Evolutionary conservation across 2,329 filamentous ascomycete species (phyloP), one percentile per base, ranked within the genome.

Genomic region (Nothomitra cinnamomea): DNA sequence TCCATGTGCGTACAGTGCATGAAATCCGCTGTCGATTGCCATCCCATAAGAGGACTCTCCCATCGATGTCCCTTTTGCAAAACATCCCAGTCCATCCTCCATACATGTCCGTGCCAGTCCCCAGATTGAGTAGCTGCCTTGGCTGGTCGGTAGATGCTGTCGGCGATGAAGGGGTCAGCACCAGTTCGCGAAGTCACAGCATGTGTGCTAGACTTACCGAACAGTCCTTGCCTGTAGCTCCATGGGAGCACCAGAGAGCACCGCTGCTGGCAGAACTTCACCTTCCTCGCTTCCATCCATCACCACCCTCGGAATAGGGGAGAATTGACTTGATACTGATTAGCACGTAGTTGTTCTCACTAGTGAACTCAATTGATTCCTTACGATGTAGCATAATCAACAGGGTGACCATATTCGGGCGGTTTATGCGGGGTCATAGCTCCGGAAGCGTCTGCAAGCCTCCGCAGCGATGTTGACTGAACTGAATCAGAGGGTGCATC

Each of bases 11-110:
- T 94, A 64, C 88, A 90, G 69, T 98, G 89, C 87, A 98, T 92
- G 65, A 80, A 80, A 69, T 98, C 92, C 54, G 78, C 90, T 17
- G 88, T 94, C 22, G 90, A 96, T 67, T 95, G 89, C 94, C 94
- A 98, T 57, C 92, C 92, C 80, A 98, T 98, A 67, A 98, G 71
- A 48, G 85, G 87, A 71, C 98, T 98, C 74, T 98, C 92, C 94
- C 92, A 98, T 62, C 92, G 80, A 70, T 95, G 87, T 57, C 92
- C 92, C 73, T 94, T 95, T 62, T 76, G 71, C 32, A 96, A 76
- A 50, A 94, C 80, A 67, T 98, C 92, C 92, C 92, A 98, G 68
- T 98, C 92, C 88, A 98, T 94, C 51, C 89, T 83, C 92, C 92
- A 98, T 64, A 84, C 79, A 65, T 85, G 80, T 54, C 78, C 73